Conservation (phyloP, 2,329 filamentous ascomycete genomes). For the Monilinia fructicola region DNA sequence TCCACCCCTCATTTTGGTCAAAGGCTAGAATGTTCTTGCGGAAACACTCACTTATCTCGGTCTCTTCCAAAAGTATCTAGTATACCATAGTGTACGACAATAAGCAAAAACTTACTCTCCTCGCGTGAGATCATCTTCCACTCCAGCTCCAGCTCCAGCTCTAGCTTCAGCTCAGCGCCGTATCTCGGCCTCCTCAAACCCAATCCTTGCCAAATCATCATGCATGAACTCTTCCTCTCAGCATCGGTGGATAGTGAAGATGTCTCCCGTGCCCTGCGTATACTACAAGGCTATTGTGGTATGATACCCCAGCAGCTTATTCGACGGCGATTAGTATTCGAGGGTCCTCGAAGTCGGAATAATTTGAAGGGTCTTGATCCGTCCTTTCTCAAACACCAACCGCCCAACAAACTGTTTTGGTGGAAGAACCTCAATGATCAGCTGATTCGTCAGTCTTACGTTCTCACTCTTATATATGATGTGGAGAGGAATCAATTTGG, state of each 20-base stretch:
- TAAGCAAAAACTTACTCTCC: constrained; percentile 14
- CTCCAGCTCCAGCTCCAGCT: background rate
- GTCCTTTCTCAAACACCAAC: constrained; percentile 30
- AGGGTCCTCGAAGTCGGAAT: constrained; percentile 45
- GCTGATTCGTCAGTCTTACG: constrained; percentile 56
- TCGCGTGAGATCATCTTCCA: background rate
- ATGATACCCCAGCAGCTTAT: constrained; percentile 53
- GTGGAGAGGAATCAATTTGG: constrained; percentile 53
- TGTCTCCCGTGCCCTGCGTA: constrained; percentile 49
- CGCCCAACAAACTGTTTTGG: constrained; percentile 25
- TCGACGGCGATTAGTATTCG: constrained; percentile 54
- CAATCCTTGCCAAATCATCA: constrained; percentile 36
- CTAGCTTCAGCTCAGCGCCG: background rate
- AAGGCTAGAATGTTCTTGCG: background rate
- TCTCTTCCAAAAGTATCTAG: background rate
- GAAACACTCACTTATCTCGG: background rate
- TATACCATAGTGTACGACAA: background rate
- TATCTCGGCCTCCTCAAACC: constrained; percentile 15
- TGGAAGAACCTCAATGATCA: constrained; percentile 58
- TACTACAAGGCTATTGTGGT: constrained; percentile 58
- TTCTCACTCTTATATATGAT: constrained; percentile 57
- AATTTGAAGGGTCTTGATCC: constrained; percentile 34
- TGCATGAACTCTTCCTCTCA: constrained; percentile 62
- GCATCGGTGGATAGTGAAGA: constrained; percentile 53
- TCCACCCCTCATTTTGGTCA: background rate